These are phyloP conservation scores for Austroboletus rostrupii DNA, from an alignment of 1,284 basidiomycete genomes.

Conservation along the genomic window DNA sequence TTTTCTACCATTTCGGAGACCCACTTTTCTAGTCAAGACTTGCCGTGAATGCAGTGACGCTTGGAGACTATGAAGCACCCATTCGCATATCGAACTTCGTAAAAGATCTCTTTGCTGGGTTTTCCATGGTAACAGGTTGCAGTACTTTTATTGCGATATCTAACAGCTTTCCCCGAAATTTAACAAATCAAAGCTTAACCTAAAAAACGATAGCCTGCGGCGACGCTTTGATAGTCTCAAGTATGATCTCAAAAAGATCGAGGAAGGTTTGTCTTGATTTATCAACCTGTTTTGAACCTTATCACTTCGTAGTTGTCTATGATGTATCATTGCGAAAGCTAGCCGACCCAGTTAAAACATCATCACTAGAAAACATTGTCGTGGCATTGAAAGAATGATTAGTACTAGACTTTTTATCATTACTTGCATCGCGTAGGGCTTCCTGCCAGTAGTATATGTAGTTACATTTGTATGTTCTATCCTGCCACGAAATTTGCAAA, in stretches of 20 bases:
- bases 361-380: background rate
- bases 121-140: conserved; percentile 60
- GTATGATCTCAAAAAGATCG: conserved; percentile 87
- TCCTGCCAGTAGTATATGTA: too few relatives aligned
- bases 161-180: conserved; percentile 6
- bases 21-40: conserved; percentile 59
- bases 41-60: conserved; percentile 78
- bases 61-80: conserved; percentile 79
- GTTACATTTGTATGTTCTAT: too few relatives aligned
- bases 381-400: background rate
- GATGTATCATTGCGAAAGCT: conserved; percentile 78
- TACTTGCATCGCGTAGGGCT: too few relatives aligned
- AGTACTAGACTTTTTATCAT: too few relatives aligned
- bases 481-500: too few relatives aligned
- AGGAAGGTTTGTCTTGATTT: conserved; percentile 60
- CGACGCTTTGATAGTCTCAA: conserved; percentile 79
- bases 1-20: background rate
- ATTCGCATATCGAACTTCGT: conserved; percentile 77
- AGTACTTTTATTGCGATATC: conserved; percentile 2
- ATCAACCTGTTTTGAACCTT: conserved; percentile 6
- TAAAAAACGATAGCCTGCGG: conserved; percentile 81
- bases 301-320: conserved; percentile 61
- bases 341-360: conserved; percentile 20
- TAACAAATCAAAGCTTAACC: conserved; percentile 57
- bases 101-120: conserved; percentile 78